Base-by-base conservation (phyloP, 768 basidiomycete species). In the Suillus paluster region DNA sequence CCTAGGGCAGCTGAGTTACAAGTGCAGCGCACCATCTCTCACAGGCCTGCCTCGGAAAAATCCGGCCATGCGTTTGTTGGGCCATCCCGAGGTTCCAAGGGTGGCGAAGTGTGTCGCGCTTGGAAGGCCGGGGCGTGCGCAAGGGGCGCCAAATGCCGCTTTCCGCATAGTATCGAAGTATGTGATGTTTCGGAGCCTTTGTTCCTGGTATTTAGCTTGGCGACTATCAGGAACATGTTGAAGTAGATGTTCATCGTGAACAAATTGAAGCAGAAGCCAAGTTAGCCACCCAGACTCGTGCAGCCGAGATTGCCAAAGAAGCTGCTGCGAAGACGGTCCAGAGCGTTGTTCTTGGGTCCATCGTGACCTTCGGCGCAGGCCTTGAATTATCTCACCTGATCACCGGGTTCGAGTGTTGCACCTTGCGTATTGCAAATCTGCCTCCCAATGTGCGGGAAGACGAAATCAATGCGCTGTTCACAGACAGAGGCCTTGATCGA, bases 331-430 rank as follows among this genome's bases (percentile, higher is more conserved):
- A 75, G 52, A 79, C 77, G 2, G 75, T 80, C 12, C 80, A 73
- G 58, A 77, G 77, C 54, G 63, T 83, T n/a, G 79, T 85, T 17
- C 75, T 76, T 21, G 81, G 80, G 8, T 80, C 78, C 48, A 72
- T 86, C 45, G 80, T 84, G 21, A 83, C 83, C 3, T 86, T 77
- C 45, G 75, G 76, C 33, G 80, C 83, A 3, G 86, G 86, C 6
- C 68, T 84, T 39, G 72, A 79, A n/a, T 73, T 88, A 42, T 71
- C 71, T 42, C 68, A 74, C 36, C 63, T 85, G 34, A 68, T 84
- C 30, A 75, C 81, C 19, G 85, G 84, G 5, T 86, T 84, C 63
- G 83, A 88, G 45, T 79, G 81, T 7, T 83, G 81, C 65, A 76
- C 77, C 11, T 69, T 88, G 27, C 79, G 69, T 2, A 71, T 88